Percentiles rank a stretch among this genome's conserved stretches.
phyloP scores from a whole-genome alignment of 2,329 filamentous ascomycete species.

The Thelonectria rubi region DNA sequence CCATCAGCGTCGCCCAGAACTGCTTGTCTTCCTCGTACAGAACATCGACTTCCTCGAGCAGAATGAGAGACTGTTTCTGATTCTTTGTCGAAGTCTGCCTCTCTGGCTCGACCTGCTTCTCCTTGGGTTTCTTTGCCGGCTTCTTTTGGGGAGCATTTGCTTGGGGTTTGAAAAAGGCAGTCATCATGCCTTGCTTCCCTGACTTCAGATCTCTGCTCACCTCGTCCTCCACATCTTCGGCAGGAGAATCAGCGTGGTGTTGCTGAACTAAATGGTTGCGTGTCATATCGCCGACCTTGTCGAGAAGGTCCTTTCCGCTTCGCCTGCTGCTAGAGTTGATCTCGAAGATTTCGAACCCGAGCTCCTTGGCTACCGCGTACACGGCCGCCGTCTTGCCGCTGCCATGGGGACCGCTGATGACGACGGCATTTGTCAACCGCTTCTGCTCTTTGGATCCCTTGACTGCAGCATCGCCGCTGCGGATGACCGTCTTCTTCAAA shows the following conservation, averaged over 20 bases:
- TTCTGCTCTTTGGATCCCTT: conserved; percentile 53
- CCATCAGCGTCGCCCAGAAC: conserved; percentile 86
- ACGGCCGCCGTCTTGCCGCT: conserved; percentile 94
- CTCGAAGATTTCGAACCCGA: conserved; percentile 94
- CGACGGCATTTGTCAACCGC: conserved; percentile 76
- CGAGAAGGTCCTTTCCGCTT: conserved; percentile 88
- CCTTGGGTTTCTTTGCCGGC: conserved; percentile 43
- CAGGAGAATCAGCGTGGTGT: conserved; percentile 48
- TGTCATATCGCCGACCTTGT: conserved; percentile 96
- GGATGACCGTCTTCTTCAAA: conserved; percentile 64
- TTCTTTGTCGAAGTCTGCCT: conserved; percentile 52
- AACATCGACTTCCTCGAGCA: conserved; percentile 93
- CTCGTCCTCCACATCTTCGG: conserved; percentile 39
- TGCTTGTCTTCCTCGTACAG: conserved; percentile 95
- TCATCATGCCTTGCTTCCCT: conserved; percentile 81
- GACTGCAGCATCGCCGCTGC: conserved; percentile 49
- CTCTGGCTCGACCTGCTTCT: conserved; percentile 38
- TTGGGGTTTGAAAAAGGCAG: conserved; percentile 78
- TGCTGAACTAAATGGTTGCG: conserved; percentile 86
- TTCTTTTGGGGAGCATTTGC: conserved; percentile 37
- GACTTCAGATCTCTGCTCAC: conserved; percentile 65
- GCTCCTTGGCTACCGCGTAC: conserved; percentile 89
- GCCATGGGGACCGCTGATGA: conserved; percentile 88
- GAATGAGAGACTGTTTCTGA: conserved; percentile 93
- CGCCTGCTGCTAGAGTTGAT: conserved; percentile 86